These are phyloP conservation scores for Epichloe bromicola DNA, from an alignment of 2,329 filamentous ascomycete species.

Conservation along the genomic window DNA sequence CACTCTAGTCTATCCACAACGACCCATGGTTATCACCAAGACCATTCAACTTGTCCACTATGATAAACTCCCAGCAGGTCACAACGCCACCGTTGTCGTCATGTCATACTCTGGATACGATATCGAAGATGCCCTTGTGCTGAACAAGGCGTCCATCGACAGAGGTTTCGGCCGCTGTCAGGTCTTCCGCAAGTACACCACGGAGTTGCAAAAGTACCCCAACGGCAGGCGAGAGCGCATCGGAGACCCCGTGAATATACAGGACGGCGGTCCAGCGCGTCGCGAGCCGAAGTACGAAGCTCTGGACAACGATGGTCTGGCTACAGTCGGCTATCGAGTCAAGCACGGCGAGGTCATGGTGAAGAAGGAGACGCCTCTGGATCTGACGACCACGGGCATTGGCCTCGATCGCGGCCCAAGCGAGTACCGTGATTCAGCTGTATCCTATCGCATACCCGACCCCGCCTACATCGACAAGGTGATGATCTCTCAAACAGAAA, in stretches of 20 bases:
- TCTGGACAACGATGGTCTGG: conserved; percentile 77
- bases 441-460: conserved; percentile 74
- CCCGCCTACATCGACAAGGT: conserved; percentile 92
- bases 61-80: conserved; percentile 90
- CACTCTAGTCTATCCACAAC: conserved; percentile 92
- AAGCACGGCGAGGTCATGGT: conserved; percentile 74
- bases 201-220: conserved; percentile 76
- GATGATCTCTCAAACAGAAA: conserved; percentile 80
- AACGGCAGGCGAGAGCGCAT: conserved; percentile 63
- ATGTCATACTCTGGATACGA: conserved; percentile 99
- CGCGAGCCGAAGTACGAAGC: conserved; percentile 56
- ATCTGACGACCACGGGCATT: conserved; percentile 60
- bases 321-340: conserved; percentile 71
- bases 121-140: conserved; percentile 92
- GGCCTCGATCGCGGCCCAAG: conserved; percentile 51
- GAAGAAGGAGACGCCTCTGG: conserved; percentile 75
- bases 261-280: conserved; percentile 43
- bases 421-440: conserved; percentile 52
- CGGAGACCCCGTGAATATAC: conserved; percentile 39
- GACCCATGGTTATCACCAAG: conserved; percentile 93
- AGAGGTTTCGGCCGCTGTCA: conserved; percentile 93
- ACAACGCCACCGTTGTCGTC: conserved; percentile 94
- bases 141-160: conserved; percentile 94
- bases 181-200: conserved; percentile 90
- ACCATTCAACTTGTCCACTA: conserved; percentile 96